Conservation (phyloP, 148 eudicot species). For the Selenicereus undatus region DNA sequence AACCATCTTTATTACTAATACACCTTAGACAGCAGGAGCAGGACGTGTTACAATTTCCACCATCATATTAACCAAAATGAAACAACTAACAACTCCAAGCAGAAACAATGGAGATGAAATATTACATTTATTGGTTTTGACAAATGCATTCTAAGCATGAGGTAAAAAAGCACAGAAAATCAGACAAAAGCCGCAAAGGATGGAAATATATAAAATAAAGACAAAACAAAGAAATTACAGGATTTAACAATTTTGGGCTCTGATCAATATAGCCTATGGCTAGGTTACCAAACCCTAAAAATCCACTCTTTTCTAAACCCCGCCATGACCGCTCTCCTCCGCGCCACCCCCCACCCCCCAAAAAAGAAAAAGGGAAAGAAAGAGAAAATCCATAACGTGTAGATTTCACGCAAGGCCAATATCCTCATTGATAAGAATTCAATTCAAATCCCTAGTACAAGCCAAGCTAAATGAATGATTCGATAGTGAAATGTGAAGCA, state of each 20-base stretch:
- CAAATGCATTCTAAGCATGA: no score
- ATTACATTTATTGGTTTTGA: no score
- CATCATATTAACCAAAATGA: no score
- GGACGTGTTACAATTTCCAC: no score
- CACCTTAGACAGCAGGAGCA: no score
- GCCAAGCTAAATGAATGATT: neutral
- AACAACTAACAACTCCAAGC: no score
- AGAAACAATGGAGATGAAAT: no score
- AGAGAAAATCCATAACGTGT: neutral
- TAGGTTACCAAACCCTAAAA: neutral
- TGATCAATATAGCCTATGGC: neutral
- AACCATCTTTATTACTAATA: no score
- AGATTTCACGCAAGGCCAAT: neutral
- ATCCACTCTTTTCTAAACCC: neutral
- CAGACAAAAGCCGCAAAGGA: no score
- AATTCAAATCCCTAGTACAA: neutral
- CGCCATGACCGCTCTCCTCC: no score
- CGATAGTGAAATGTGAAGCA: neutral
- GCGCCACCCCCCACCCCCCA: neutral
- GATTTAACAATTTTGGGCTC: neutral
- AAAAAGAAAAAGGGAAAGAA: no score
- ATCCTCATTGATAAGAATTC: neutral
- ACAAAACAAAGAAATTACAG: neutral
- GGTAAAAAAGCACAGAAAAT: no score
- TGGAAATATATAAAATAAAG: neutral